These are phyloP conservation scores for Otatea glauca DNA, from an alignment of 176 grass and related monocot species.

Conservation along the genomic window DNA sequence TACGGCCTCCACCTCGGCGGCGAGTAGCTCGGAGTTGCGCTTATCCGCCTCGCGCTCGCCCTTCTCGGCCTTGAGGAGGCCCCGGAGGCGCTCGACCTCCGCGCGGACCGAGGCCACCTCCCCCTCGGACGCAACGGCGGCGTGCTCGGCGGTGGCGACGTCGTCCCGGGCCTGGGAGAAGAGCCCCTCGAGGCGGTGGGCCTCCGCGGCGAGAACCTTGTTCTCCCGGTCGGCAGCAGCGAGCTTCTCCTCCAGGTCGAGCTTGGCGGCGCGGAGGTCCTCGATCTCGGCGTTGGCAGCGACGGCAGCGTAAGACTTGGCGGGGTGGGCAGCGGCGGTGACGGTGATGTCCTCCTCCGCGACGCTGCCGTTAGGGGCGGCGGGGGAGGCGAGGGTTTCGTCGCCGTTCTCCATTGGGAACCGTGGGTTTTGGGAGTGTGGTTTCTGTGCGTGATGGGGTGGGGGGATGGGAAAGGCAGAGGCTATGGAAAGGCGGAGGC, in stretches of 20 bases:
- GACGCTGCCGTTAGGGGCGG: conserved; percentile 31
- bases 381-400: conserved; percentile 46
- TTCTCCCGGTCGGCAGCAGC: conserved; percentile 39
- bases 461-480: not conserved
- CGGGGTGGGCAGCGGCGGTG: conserved; percentile 16
- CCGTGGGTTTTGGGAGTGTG: conserved; percentile 42
- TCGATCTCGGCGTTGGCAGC: conserved; percentile 56
- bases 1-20: conserved; percentile 23
- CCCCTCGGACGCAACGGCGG: conserved; percentile 23
- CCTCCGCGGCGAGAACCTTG: conserved; percentile 28
- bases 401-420: conserved; percentile 57
- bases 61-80: conserved; percentile 27
- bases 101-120: conserved; percentile 32
- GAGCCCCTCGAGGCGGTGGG: conserved; percentile 45
- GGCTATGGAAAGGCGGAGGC: not conserved
- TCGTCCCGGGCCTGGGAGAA: conserved; percentile 43
- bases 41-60: conserved; percentile 18
- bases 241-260: conserved; percentile 55
- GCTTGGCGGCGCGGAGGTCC: conserved; percentile 51
- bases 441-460: conserved; percentile 21
- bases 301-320: conserved; percentile 50
- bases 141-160: conserved; percentile 39
- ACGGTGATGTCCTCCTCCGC: conserved; percentile 26
- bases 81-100: conserved; percentile 45
- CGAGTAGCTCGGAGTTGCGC: conserved; percentile 1